Evolutionary conservation across 2,329 filamentous ascomycete species (phyloP).

Genomic region (Cadophora luteo-olivacea): DNA sequence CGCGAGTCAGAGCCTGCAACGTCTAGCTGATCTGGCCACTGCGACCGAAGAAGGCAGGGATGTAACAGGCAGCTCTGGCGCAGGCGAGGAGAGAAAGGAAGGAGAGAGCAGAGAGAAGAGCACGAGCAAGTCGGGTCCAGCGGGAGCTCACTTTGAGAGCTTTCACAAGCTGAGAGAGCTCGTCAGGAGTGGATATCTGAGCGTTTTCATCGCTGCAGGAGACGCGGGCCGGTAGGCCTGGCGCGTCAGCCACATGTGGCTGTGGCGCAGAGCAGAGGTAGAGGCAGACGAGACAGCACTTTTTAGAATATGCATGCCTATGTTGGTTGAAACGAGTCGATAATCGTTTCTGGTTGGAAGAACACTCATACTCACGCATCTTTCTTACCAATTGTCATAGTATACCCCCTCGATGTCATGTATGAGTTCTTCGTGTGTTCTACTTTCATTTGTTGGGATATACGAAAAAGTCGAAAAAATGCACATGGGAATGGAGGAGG

Average conservation of each 20-base stretch:
- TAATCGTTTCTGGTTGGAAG: background rate
- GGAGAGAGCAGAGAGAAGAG: slow-evolving; percentile 23
- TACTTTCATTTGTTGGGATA: slow-evolving; percentile 10
- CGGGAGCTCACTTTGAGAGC: slow-evolving; percentile 21
- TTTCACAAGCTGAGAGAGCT: slow-evolving; percentile 32
- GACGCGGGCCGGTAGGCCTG: slow-evolving; percentile 25
- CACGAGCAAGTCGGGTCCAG: slow-evolving; percentile 14
- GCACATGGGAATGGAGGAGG: background rate
- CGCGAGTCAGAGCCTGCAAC: slow-evolving; percentile 55
- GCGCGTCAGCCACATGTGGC: slow-evolving; percentile 19
- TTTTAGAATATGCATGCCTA: slow-evolving; percentile 10
- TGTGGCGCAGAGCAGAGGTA: no score
- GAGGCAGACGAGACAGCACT: background rate
- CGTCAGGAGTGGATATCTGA: slow-evolving; percentile 35
- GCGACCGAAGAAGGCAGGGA: slow-evolving; percentile 36
- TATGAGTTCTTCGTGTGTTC: slow-evolving; percentile 10
- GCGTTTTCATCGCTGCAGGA: slow-evolving; percentile 23
- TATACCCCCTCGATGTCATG: slow-evolving; percentile 27
- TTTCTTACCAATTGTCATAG: slow-evolving; percentile 13
- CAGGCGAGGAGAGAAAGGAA: slow-evolving; percentile 30
- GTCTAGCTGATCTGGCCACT: slow-evolving; percentile 60
- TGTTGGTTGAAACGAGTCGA: slow-evolving; percentile 6
- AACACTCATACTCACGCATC: background rate
- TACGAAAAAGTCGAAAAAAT: background rate
- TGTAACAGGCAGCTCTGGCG: slow-evolving; percentile 7